These are phyloP conservation scores for Sporothrix curviconia DNA, from an alignment of 2,329 filamentous ascomycete species.

Conservation along the genomic window DNA sequence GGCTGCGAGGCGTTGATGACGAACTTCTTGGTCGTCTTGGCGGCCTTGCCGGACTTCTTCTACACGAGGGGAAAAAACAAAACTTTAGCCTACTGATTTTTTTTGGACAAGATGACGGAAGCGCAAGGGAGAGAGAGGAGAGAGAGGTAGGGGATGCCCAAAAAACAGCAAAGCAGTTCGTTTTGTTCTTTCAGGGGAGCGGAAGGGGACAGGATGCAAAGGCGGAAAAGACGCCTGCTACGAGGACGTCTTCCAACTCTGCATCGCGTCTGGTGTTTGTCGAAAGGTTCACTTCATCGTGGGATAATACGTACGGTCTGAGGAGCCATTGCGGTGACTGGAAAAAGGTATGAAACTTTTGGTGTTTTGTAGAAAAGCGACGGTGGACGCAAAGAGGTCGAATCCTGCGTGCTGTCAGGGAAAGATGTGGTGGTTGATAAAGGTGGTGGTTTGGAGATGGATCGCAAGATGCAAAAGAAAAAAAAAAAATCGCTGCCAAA, in stretches of 20 bases:
- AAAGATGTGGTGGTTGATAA: constrained; percentile 15
- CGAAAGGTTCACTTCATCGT: background rate
- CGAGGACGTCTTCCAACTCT: background rate
- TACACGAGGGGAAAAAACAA: constrained; percentile 42
- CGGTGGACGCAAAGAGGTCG: constrained; percentile 55
- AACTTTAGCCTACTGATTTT: constrained; percentile 90
- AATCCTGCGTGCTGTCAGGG: constrained; percentile 63
- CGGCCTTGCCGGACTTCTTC: constrained; percentile 60
- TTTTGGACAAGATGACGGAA: too few relatives aligned
- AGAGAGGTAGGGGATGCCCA: constrained; percentile 33
- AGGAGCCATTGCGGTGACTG: constrained; percentile 67
- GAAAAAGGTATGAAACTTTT: constrained; percentile 19
- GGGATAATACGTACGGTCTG: constrained; percentile 70
- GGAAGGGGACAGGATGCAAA: background rate
- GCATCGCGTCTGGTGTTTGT: background rate
- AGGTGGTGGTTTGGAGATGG: background rate
- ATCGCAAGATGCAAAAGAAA: constrained; percentile 5
- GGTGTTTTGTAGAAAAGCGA: constrained; percentile 26
- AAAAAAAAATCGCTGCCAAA: background rate
- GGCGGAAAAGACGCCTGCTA: background rate
- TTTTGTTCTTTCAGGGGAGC: constrained; percentile 11
- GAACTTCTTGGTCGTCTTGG: constrained; percentile 90
- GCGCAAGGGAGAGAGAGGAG: background rate
- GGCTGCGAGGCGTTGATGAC: constrained; percentile 99
- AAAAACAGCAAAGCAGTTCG: constrained; percentile 88